phyloP scores from a whole-genome alignment of 2,329 filamentous ascomycete genomes.

The Paraphoma sp. region DNA sequence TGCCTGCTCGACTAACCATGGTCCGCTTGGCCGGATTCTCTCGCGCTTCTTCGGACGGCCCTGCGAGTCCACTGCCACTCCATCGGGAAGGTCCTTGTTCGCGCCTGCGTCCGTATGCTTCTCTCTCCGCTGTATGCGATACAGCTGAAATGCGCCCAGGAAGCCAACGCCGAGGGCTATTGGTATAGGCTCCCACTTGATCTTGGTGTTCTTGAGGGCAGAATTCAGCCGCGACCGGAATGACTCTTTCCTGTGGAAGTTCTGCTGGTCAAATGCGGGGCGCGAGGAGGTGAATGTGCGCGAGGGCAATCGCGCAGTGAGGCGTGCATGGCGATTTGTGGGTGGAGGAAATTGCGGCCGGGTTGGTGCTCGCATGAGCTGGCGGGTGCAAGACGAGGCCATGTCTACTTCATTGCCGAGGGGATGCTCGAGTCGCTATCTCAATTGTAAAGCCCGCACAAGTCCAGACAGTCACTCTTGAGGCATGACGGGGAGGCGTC shows the following conservation, averaged over 20 bases:
- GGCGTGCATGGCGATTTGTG: slow-evolving; percentile 21
- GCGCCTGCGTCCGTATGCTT: slow-evolving; percentile 50
- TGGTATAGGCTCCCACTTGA: slow-evolving; percentile 91
- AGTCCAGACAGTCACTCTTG: background rate
- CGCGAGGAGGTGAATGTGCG: slow-evolving; percentile 49
- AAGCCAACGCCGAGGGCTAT: slow-evolving; percentile 85
- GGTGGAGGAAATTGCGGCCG: slow-evolving; percentile 17
- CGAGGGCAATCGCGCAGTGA: slow-evolving; percentile 24
- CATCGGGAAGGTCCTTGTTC: slow-evolving; percentile 50
- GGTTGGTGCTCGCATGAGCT: slow-evolving; percentile 29
- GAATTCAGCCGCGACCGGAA: slow-evolving; percentile 64
- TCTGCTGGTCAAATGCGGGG: slow-evolving; percentile 50
- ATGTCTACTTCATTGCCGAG: slow-evolving; percentile 31
- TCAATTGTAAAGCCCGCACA: too few species aligned
- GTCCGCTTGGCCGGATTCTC: slow-evolving; percentile 79
- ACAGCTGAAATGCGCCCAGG: slow-evolving; percentile 82
- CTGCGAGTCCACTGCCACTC: slow-evolving; percentile 46
- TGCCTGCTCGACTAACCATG: slow-evolving; percentile 66
- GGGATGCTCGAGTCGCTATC: background rate
- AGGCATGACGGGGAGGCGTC: slow-evolving; percentile 19
- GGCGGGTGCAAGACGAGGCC: slow-evolving; percentile 34
- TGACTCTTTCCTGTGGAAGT: slow-evolving; percentile 56
- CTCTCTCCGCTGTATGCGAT: slow-evolving; percentile 69
- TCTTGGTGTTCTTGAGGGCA: slow-evolving; percentile 68
- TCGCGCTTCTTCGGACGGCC: slow-evolving; percentile 60